These are phyloP conservation scores for Arthrobotrys sinensis DNA, from an alignment of 2,329 filamentous ascomycete genomes.

Conservation along the genomic window DNA sequence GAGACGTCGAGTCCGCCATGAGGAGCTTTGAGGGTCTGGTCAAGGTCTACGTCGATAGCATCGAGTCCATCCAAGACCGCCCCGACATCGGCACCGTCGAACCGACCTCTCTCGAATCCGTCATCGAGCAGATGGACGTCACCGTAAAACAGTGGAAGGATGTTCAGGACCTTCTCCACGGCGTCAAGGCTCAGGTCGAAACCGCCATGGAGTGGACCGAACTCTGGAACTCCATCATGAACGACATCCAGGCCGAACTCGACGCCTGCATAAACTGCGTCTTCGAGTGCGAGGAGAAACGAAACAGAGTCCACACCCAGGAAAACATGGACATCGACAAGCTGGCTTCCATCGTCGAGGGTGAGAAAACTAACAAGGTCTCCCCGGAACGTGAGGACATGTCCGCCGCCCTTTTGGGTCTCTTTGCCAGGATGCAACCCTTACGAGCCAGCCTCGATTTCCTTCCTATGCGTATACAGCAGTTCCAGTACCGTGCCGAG, in stretches of 20 bases:
- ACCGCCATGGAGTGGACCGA: slow-evolving; percentile 99
- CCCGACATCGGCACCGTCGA: slow-evolving; percentile 81
- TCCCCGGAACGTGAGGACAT: slow-evolving; percentile 74
- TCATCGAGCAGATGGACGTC: slow-evolving; percentile 89
- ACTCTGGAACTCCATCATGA: slow-evolving; percentile 92
- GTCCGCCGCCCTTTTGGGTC: slow-evolving; percentile 80
- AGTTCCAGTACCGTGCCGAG: slow-evolving; percentile 84
- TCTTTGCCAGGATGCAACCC: slow-evolving; percentile 96
- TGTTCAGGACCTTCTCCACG: slow-evolving; percentile 82
- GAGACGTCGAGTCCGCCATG: slow-evolving; percentile 81
- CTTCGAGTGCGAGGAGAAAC: slow-evolving; percentile 97
- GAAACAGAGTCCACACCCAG: slow-evolving; percentile 80
- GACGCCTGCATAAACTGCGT: slow-evolving; percentile 77
- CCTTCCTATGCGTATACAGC: slow-evolving; percentile 90
- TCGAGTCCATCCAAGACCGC: slow-evolving; percentile 88
- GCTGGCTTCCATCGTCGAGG: slow-evolving; percentile 92
- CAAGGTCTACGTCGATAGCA: slow-evolving; percentile 92
- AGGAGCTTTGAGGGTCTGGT: slow-evolving; percentile 88
- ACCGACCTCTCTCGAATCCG: slow-evolving; percentile 78
- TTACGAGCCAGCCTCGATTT: slow-evolving; percentile 94
- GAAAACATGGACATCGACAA: slow-evolving; percentile 83
- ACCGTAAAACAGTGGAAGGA: slow-evolving; percentile 88
- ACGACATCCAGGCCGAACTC: slow-evolving; percentile 91
- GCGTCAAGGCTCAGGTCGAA: slow-evolving; percentile 90
- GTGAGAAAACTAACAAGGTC: slow-evolving; percentile 65